Evolutionary conservation across 31 red algal species (phyloP).

Genomic region (Endocladia muricata): DNA sequence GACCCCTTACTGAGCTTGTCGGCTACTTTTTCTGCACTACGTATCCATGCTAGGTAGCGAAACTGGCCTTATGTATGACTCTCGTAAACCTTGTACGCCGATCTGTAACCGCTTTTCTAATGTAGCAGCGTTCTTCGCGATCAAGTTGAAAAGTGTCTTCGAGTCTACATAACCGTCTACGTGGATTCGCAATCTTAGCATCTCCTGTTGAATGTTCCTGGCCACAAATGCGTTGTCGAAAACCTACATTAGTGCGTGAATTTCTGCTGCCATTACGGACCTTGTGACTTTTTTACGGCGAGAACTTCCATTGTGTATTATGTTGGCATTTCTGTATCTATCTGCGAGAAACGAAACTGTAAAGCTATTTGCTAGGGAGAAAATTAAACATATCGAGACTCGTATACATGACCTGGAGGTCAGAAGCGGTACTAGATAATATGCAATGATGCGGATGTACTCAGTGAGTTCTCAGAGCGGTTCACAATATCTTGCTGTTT

Average conservation of each 20-base stretch:
- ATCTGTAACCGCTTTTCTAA: background rate
- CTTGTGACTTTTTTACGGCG: background rate
- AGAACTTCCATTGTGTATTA: background rate
- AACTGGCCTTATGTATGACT: background rate
- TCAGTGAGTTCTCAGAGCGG: no score
- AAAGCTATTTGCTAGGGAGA: no score
- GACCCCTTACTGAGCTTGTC: background rate
- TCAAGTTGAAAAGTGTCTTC: background rate
- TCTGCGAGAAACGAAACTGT: no score
- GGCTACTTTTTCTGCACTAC: background rate
- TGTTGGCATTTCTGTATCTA: background rate
- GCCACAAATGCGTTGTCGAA: conserved; percentile 2
- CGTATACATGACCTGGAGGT: no score
- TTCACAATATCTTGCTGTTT: no score
- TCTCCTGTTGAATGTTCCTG: background rate
- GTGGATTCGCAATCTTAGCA: background rate
- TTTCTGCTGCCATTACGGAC: background rate
- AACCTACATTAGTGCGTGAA: background rate
- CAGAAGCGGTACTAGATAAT: no score
- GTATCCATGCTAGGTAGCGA: background rate
- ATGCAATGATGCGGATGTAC: no score
- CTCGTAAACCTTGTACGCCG: background rate
- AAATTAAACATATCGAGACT: no score
- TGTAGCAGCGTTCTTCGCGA: background rate
- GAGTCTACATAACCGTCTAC: background rate